Base-by-base conservation (phyloP, 2,329 filamentous ascomycete genomes). In the Blumeria hordei region DNA sequence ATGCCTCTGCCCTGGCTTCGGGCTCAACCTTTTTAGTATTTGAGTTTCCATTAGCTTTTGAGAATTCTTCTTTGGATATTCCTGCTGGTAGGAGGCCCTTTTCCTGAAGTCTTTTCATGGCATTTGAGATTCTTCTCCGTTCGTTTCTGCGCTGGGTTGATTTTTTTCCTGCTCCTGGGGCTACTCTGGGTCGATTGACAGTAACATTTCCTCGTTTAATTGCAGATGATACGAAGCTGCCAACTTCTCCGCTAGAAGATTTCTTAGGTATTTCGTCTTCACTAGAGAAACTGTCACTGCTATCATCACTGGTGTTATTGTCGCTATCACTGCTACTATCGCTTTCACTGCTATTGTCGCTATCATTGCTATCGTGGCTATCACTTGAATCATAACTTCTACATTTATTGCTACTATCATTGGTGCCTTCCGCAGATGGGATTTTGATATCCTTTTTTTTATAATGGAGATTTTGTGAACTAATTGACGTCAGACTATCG, bases 81-180 rank as follows among this genome's bases (percentile, higher is more conserved):
- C 71, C 64, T 32, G 66, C 59, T 18, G 71, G 71, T 8, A 83
- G 65, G 11, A 72, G 62, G 1, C 75, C 76, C n/a, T 71, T 64
- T 16, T 69, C 64, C 60, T 80, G 77, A 7, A 81, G 67, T 55
- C 70, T 69, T 3, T 67, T 66, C 10, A 82, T 66, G 56, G 68
- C 68, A 56, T 72, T 72, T 41, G 69, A 65, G 54, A 73, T 66
- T 55, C 72, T 72, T 43, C 71, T 71, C 41, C 80, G 71, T 34
- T 67, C 62, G 59, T 83, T 83, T 57, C 77, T 73, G 28, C 67
- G 67, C 53, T 72, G 71, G 0, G 80, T 83, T 16, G 64, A 60
- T 21, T 62, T 59, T 35, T 69, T 70, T 14, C 80, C 79, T 57
- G 70, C 54, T 4, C 71, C 70, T 45, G 76, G 74, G 53, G 71